Conservation (phyloP, 73 alveolate genomes). For the Stentor coeruleus region DNA sequence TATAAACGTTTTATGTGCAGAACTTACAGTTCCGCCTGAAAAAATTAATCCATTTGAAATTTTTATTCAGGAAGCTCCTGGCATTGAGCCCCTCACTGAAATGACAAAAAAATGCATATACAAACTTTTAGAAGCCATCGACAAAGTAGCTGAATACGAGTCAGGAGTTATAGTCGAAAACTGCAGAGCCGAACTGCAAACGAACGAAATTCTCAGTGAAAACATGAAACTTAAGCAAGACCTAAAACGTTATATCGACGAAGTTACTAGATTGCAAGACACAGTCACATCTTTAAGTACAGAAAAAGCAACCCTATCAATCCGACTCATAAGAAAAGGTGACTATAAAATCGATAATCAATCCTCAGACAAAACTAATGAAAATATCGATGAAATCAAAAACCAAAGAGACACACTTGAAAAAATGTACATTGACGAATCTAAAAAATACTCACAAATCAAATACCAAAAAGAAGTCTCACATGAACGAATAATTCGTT, state of each 20-base stretch:
- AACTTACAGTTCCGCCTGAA: not conserved
- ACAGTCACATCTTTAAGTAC: not conserved
- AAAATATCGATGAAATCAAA: not conserved
- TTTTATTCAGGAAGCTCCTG: not conserved
- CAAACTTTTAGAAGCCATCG: not conserved
- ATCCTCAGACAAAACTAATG: conserved; percentile 5
- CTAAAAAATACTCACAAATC: not conserved
- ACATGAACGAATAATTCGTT: not conserved
- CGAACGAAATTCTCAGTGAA: not conserved
- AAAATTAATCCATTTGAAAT: conserved; percentile 4
- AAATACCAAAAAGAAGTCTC: not conserved
- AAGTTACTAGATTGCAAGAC: not conserved
- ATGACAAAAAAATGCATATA: not conserved
- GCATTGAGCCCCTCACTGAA: conserved; percentile 6
- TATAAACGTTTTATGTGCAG: not conserved
- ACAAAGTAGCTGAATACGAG: not conserved
- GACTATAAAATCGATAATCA: not conserved
- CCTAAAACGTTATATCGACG: not conserved
- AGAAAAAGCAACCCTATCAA: not conserved
- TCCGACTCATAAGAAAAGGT: not conserved
- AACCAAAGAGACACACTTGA: not conserved
- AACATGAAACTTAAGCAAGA: not conserved
- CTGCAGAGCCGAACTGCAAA: not conserved
- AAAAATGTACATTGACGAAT: not conserved
- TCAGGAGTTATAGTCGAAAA: not conserved